Base-by-base conservation (phyloP, 805 yeast genomes). In the Metschnikowia similis region DNA sequence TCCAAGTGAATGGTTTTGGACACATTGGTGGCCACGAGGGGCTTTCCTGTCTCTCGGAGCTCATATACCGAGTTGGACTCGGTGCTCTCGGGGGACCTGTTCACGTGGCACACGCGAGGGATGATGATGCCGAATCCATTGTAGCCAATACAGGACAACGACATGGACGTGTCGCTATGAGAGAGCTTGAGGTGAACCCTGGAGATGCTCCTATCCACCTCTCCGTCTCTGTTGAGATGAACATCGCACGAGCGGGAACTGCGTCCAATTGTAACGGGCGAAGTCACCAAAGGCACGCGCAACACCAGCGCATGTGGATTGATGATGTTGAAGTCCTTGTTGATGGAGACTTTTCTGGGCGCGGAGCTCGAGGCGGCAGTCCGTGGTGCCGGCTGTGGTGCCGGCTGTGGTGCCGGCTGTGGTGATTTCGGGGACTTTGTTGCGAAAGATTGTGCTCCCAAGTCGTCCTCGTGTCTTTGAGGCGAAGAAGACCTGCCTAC, bases 111-210 rank as follows among this genome's bases (percentile, higher is more conserved):
- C 14, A 68, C 59, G 48, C 64, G 67, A 0, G 96, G 94, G 37
- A 89, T 77, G 4, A 79, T 73, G 16, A 90, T 78, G 8, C 79
- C 76, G 45, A 87, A 69, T 9, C 97, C 97, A 65, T 92, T 92
- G 68, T 83, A 79, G 3, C 98, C 97, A 48, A 82, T 65, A 66
- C 97, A 92, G 41, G 78, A 78, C 45, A 92, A 64, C 13, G 68
- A 71, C 41, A 89, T 64, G 32, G 77, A 69, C 3, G 60, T 61
- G 1, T 70, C 57, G 29, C 71, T 62, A 61, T 78, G 83, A 27
- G 75, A 69, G 2, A 86, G 60, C 13, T 70, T 66, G 46, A 84
- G 74, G 65, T 88, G 96, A 9, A 75, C 74, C 46, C 96, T 79
- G 11, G 94, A 85, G 21, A 88, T 79, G 36, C 75, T 75, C 61